Evolutionary conservation across 148 eudicot genomes (phyloP).

Genomic region (Vaccinium myrtillus): DNA sequence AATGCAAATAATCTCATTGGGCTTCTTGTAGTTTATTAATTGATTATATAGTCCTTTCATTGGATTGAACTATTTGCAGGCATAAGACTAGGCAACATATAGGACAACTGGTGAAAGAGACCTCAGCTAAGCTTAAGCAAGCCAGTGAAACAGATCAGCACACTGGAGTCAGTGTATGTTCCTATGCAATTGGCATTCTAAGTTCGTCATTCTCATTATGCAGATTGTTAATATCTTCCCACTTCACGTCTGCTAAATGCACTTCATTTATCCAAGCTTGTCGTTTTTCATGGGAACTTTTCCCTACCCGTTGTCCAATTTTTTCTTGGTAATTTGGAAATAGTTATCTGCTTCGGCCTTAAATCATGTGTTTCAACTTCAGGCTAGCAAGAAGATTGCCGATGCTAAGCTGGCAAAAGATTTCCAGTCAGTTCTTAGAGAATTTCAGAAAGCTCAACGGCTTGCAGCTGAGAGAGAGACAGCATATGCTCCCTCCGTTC

Average conservation of each 20-base stretch:
- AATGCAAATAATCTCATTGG: neutral
- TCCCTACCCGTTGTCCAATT: neutral
- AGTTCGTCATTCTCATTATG: neutral
- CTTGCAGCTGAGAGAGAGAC: constrained; percentile 55
- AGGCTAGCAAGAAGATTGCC: constrained; percentile 54
- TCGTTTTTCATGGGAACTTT: neutral
- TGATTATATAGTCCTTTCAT: neutral
- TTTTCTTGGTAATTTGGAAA: neutral
- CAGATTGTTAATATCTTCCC: neutral
- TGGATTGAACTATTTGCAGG: constrained; percentile 20
- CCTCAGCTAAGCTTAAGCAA: constrained; percentile 48
- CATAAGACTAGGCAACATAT: constrained; percentile 41
- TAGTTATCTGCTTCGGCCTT: constrained; percentile 6
- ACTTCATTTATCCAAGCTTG: neutral
- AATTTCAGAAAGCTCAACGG: constrained; percentile 56
- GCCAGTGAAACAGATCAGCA: constrained; percentile 44
- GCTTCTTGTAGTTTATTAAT: neutral
- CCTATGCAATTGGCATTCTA: constrained; percentile 8
- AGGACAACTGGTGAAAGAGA: constrained; percentile 50
- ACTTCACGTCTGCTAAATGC: neutral
- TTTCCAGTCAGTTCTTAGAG: constrained; percentile 50
- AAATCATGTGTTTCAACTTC: constrained; percentile 13
- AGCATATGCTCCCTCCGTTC: constrained; percentile 41
- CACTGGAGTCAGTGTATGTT: constrained; percentile 45
- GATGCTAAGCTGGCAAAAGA: constrained; percentile 60